Conservation (phyloP, 441 rosid genomes). For the Metrosideros polymorpha region DNA sequence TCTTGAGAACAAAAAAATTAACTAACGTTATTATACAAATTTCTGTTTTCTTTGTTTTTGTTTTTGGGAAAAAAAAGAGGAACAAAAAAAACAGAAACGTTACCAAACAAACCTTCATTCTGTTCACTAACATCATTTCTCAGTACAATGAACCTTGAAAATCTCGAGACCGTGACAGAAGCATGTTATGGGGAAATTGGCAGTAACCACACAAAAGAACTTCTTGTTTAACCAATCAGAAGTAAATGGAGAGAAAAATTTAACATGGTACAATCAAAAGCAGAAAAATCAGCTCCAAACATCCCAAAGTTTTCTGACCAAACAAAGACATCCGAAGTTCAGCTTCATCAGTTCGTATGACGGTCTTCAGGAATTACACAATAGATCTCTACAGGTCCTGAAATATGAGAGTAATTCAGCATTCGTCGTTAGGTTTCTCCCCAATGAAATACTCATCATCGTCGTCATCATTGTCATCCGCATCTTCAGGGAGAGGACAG, state of each 20-base stretch:
- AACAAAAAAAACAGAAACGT: too few relatives aligned
- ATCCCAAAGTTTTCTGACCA: too few relatives aligned
- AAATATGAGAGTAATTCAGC: background rate
- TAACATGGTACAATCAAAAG: background rate
- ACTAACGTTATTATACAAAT: too few relatives aligned
- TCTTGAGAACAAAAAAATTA: too few relatives aligned
- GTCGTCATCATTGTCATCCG: background rate
- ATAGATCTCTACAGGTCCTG: background rate
- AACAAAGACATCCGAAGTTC: too few relatives aligned
- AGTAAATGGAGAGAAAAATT: background rate
- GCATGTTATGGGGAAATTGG: background rate
- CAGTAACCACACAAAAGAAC: background rate
- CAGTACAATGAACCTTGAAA: too few relatives aligned
- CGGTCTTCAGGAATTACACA: background rate
- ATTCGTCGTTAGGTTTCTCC: background rate
- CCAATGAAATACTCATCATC: background rate
- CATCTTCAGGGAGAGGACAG: conserved; percentile 23
- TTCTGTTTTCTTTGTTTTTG: too few relatives aligned
- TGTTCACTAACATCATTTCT: too few relatives aligned
- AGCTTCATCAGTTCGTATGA: background rate
- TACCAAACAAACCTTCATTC: too few relatives aligned
- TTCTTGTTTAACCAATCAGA: background rate
- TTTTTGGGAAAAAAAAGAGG: too few relatives aligned
- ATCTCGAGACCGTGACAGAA: too few relatives aligned
- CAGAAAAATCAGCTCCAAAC: background rate